Percentiles rank a stretch among this genome's conserved stretches.
phyloP scores from a whole-genome alignment of 768 basidiomycete genomes.

The Termitomyces sp. region DNA sequence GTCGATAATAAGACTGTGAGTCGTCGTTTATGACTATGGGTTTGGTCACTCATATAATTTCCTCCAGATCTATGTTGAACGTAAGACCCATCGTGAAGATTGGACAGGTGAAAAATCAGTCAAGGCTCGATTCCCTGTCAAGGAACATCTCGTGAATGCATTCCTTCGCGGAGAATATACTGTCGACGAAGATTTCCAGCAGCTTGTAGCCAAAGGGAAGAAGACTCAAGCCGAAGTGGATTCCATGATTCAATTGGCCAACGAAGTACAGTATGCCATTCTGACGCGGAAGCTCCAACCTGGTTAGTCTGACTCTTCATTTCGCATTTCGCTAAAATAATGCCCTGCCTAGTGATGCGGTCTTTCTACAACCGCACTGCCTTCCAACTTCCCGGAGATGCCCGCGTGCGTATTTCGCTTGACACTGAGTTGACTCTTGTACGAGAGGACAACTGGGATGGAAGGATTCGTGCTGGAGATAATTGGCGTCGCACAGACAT shows the following conservation, averaged over 20 bases:
- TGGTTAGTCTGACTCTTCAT: constrained; percentile 45
- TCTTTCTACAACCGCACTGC: constrained; percentile 99
- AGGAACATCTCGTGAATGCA: constrained; percentile 89
- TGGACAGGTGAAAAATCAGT: constrained; percentile 99
- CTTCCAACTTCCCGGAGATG: constrained; percentile 97
- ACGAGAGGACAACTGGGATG: constrained; percentile 97
- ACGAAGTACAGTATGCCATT: constrained; percentile 91
- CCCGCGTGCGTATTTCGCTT: constrained; percentile 96
- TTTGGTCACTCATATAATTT: not conserved
- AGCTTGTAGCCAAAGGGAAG: constrained; percentile 83
- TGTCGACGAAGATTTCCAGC: constrained; percentile 91
- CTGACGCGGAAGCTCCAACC: constrained; percentile 78
- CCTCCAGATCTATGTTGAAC: constrained; percentile 76
- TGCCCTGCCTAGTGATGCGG: constrained; percentile 66
- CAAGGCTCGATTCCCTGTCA: constrained; percentile 94
- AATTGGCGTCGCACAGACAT: constrained; percentile 97
- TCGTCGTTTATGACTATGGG: constrained; percentile 20
- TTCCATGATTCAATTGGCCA: constrained; percentile 93
- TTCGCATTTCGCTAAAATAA: not conserved
- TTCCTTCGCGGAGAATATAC: constrained; percentile 89
- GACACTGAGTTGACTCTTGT: constrained; percentile 95
- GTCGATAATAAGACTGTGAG: constrained; percentile 73
- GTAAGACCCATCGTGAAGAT: constrained; percentile 93
- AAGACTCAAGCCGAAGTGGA: constrained; percentile 92
- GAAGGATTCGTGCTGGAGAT: constrained; percentile 62